phyloP scores from a whole-genome alignment of 169 alveolate genomes.

The Plasmodium reichenowi region DNA sequence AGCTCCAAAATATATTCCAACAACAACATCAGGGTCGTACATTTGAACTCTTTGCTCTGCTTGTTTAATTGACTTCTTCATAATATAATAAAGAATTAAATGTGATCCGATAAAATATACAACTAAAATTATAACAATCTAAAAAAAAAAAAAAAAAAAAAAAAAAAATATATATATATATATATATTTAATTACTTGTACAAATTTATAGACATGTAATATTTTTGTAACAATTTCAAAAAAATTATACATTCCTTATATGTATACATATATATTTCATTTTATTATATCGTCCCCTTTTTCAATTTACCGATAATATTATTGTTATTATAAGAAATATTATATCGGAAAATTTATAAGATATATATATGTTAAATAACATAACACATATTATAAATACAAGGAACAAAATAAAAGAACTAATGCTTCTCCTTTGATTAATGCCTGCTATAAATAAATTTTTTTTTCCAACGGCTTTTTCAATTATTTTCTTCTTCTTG shows the following conservation, averaged over 20 bases:
- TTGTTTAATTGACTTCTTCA: conserved; percentile 73
- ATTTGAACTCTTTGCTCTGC: conserved; percentile 65
- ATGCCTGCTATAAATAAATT: conserved; percentile 41
- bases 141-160: conserved; percentile 4
- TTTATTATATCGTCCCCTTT: not conserved
- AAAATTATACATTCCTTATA: not conserved
- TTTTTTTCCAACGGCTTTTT: conserved; percentile 72
- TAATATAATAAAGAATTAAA: conserved; percentile 58
- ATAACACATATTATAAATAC: conserved; percentile 49
- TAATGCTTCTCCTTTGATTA: conserved; percentile 58
- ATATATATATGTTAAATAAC: conserved; percentile 62
- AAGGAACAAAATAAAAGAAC: conserved; percentile 39
- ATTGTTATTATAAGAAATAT: conserved; percentile 22
- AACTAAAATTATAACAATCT: conserved; percentile 35
- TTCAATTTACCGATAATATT: conserved; percentile 33
- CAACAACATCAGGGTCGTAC: conserved; percentile 66
- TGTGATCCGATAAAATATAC: conserved; percentile 68
- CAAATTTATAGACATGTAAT: not conserved
- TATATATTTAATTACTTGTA: not conserved
- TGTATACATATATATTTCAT: not conserved
- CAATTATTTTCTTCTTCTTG: conserved; percentile 56
- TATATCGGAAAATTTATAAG: conserved; percentile 30
- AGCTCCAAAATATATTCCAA: conserved; percentile 75
- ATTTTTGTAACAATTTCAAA: not conserved
- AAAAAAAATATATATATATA: not conserved